These are phyloP conservation scores for Camelina hispida DNA, from an alignment of 345 rosid genomes.

Conservation along the genomic window DNA sequence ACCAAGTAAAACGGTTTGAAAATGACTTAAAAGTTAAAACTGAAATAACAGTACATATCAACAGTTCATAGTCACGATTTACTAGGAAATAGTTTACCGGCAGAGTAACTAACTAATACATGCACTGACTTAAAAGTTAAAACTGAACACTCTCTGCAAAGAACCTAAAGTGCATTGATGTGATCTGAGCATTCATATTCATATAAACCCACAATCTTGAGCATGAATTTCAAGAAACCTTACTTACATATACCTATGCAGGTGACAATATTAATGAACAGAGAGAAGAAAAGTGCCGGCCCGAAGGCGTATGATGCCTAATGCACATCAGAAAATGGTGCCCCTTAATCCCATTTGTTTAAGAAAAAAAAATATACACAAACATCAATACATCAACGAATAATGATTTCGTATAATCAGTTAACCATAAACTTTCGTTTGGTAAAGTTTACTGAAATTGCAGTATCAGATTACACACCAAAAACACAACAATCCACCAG, in stretches of 20 bases:
- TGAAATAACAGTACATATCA: neutral
- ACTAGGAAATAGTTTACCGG: neutral
- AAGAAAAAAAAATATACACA: too few relatives aligned
- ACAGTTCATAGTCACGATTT: neutral
- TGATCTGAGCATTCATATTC: constrained; percentile 10
- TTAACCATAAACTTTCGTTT: too few relatives aligned
- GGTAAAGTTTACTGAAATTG: too few relatives aligned
- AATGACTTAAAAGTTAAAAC: too few relatives aligned
- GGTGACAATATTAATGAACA: neutral
- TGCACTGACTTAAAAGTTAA: constrained; percentile 9
- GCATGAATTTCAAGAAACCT: neutral
- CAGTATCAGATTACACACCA: too few relatives aligned
- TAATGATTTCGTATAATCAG: too few relatives aligned
- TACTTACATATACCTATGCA: neutral
- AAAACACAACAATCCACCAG: too few relatives aligned
- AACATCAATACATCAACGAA: too few relatives aligned
- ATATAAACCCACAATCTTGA: neutral
- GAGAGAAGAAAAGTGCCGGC: neutral
- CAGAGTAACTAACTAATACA: constrained; percentile 22
- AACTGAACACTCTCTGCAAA: constrained; percentile 6
- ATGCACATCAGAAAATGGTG: too few relatives aligned
- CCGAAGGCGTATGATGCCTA: too few relatives aligned
- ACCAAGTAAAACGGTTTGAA: neutral
- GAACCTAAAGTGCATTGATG: neutral
- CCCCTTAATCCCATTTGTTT: too few relatives aligned